These are phyloP conservation scores for Ophiocordyceps camponoti-leonardi DNA, from an alignment of 2,329 filamentous ascomycete species.

Conservation along the genomic window DNA sequence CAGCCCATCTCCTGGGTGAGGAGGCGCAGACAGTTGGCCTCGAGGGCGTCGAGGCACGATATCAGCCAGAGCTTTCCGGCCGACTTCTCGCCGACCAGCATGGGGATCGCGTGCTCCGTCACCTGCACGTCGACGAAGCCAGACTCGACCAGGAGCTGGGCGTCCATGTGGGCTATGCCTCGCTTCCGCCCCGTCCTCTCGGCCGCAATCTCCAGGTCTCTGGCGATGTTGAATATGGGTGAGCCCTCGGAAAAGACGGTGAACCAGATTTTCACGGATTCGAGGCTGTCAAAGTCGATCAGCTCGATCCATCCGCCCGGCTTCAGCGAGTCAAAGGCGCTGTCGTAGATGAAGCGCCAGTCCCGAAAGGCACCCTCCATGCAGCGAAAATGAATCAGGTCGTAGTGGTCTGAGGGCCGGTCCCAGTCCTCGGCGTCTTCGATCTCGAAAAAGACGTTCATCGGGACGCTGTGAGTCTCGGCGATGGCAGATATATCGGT, in stretches of 20 bases:
- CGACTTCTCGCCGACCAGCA: conserved; percentile 24
- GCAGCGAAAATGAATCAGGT: conserved; percentile 38
- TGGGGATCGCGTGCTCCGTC: conserved; percentile 29
- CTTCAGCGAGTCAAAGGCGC: conserved; percentile 33
- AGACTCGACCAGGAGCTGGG: conserved; percentile 23
- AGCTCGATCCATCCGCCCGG: conserved; percentile 42
- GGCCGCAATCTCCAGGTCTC: conserved; percentile 25
- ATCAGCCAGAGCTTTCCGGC: conserved; percentile 38
- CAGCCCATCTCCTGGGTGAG: conserved; percentile 36
- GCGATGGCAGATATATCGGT: conserved; percentile 40
- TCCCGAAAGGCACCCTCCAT: conserved; percentile 38
- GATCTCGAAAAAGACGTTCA: conserved; percentile 42
- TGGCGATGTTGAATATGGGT: conserved; percentile 21
- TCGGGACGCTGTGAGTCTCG: conserved; percentile 36
- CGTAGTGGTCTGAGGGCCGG: conserved; percentile 30
- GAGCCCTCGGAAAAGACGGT: conserved; percentile 24
- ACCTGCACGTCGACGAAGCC: conserved; percentile 34
- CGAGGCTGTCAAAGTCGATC: conserved; percentile 32
- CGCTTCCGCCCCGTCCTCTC: conserved; percentile 25
- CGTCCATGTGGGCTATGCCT: conserved; percentile 27
- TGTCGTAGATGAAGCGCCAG: conserved; percentile 36
- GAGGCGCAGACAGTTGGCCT: conserved; percentile 29
- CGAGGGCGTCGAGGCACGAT: conserved; percentile 30
- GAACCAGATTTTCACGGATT: conserved; percentile 14
- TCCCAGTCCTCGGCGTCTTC: conserved; percentile 46